Evolutionary conservation across 228 moss, liverwort and hornwort genomes (phyloP), one percentile per base, ranked within the genome.

Genomic region (Sphagnum fallax): DNA sequence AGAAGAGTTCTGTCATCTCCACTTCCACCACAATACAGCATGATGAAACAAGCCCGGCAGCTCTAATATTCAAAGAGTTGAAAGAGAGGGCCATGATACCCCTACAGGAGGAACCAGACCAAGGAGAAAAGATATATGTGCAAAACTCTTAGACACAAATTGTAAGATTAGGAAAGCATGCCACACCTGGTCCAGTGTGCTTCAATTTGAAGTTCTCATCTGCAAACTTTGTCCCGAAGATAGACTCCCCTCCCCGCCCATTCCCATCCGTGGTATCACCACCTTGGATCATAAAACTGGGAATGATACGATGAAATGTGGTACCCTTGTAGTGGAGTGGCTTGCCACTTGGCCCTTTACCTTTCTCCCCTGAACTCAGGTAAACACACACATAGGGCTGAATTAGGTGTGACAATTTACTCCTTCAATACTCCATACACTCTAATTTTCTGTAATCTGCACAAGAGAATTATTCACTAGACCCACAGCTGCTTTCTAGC

Each of bases 251-350:
- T 8, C 95, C 95, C 67, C 91, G 80, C 4, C 95, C 95, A 67
- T 96, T 92, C 13, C 95, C 95, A 14, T 91, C 88, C 1, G 95
- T 96, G 50, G 78, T 85, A 49, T 96, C 92, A 9, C 95, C 95
- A 3, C 95, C 95, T 78, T 96, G 95, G 67, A 96, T 84, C 92
- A 96, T 96, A 69, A 96, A 96, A 68, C 91, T 87, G 6, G 95
- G 95, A 16, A 96, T 96, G 66, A 96, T 87, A 50, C 96, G 90
- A 74, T 96, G 96, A 69, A 96, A 87, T 10, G 89, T 75, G 74
- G 86, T 86, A 16, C 89, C 91, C 79, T 96, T 96, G 77, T 10
- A 96, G 68, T 93, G 86, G 11, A 96, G 69, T 49, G 89, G 83
- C 86, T 96, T 93, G 53, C 93, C 96, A 62, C 88, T 93, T 0